Conservation (phyloP, 2,329 filamentous ascomycete species). For the Monosporascus sp. region DNA sequence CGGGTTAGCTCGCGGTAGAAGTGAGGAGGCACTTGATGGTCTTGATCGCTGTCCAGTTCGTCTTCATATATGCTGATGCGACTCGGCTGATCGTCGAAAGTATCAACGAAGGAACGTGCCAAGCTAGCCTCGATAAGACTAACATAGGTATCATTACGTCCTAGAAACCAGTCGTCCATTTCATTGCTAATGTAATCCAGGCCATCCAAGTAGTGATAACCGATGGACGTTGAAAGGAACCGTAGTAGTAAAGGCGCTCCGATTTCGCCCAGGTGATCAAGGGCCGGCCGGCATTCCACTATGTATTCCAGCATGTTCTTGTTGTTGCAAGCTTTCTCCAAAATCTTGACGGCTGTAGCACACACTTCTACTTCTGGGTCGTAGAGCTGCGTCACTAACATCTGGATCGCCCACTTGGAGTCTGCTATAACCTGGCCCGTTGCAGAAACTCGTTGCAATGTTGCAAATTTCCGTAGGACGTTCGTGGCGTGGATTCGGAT, state of each 20-base stretch:
- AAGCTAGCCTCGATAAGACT: slow-evolving; percentile 92
- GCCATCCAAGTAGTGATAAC: slow-evolving; percentile 94
- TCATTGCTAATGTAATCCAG: slow-evolving; percentile 98
- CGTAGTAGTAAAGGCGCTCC: slow-evolving; percentile 86
- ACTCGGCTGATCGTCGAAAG: slow-evolving; percentile 51
- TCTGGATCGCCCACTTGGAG: slow-evolving; percentile 91
- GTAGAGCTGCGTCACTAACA: slow-evolving; percentile 97
- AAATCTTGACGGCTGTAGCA: slow-evolving; percentile 90
- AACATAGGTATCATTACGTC: slow-evolving; percentile 94
- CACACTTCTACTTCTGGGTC: slow-evolving; percentile 97
- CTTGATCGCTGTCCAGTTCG: slow-evolving; percentile 46
- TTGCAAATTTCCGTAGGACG: slow-evolving; percentile 80
- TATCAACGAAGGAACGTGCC: slow-evolving; percentile 73
- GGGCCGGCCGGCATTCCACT: slow-evolving; percentile 87
- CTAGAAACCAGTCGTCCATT: slow-evolving; percentile 99
- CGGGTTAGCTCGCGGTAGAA: slow-evolving; percentile 95
- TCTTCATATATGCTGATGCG: slow-evolving; percentile 55
- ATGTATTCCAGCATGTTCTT: slow-evolving; percentile 90
- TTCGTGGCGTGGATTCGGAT: slow-evolving; percentile 89
- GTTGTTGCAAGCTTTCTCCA: slow-evolving; percentile 95
- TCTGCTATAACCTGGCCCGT: slow-evolving; percentile 48
- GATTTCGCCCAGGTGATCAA: slow-evolving; percentile 95
- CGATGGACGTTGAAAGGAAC: slow-evolving; percentile 92
- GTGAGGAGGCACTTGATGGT: slow-evolving; percentile 79
- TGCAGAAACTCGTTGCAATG: slow-evolving; percentile 37